A percentile compares a stretch with the other conserved stretches of the same genome.
These are phyloP conservation scores for Pezicula carpinea DNA, from an alignment of 2,329 filamentous ascomycete genomes.

Conservation along the genomic window DNA sequence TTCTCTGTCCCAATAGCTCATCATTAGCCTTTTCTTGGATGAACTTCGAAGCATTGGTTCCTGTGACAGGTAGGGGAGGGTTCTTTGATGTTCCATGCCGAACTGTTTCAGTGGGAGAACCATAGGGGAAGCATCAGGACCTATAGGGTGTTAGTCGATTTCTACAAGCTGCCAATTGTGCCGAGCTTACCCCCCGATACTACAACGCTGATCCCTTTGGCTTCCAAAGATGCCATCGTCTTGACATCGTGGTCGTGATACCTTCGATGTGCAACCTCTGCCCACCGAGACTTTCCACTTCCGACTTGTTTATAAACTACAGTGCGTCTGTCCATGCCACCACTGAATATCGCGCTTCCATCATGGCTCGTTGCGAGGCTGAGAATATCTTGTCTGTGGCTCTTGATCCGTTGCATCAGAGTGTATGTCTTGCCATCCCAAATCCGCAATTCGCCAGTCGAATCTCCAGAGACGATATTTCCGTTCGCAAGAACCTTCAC, in stretches of 20 bases:
- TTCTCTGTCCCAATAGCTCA: conserved; percentile 90
- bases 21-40: conserved; percentile 66
- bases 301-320: conserved; percentile 70
- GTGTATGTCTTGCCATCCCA: conserved; percentile 94
- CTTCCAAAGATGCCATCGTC: conserved; percentile 86
- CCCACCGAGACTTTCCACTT: conserved; percentile 65
- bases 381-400: conserved; percentile 85
- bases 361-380: conserved; percentile 80
- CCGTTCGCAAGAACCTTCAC: conserved; percentile 84
- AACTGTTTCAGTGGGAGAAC: conserved; percentile 75
- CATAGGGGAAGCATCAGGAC: conserved; percentile 79
- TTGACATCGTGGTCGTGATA: conserved; percentile 96
- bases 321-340: conserved; percentile 86
- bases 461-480: conserved; percentile 92
- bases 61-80: conserved; percentile 80
- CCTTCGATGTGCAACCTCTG: conserved; percentile 76
- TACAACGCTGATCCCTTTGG: conserved; percentile 74
- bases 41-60: conserved; percentile 69
- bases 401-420: conserved; percentile 77
- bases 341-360: conserved; percentile 78
- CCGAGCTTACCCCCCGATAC: conserved; percentile 75
- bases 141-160: conserved; percentile 41
- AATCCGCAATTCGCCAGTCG: conserved; percentile 86
- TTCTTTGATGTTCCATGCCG: conserved; percentile 74
- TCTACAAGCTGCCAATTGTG: background rate